Conservation (phyloP, 2,329 filamentous ascomycete genomes). For the Calonectria naviculata region DNA sequence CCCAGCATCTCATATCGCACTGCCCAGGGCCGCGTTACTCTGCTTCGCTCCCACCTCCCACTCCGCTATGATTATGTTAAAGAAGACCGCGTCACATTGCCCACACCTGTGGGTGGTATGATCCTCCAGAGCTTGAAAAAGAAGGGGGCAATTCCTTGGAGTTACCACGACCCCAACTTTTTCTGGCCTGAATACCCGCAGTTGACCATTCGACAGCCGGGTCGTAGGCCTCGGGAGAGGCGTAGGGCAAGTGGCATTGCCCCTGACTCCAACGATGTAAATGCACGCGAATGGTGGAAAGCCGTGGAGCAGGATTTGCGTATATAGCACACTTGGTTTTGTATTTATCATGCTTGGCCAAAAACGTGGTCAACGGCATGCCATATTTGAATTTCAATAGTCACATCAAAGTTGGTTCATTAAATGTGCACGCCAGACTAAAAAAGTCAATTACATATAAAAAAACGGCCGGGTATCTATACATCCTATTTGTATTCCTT, state of each 20-base stretch:
- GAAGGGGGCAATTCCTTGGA: constrained; percentile 19
- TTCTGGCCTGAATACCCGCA: constrained; percentile 35
- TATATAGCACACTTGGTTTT: constrained; percentile 29
- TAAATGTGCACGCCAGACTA: not conserved
- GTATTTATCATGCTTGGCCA: constrained; percentile 5
- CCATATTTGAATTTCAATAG: not conserved
- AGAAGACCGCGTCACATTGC: constrained; percentile 39
- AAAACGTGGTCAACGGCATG: not conserved
- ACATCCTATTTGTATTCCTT: constrained; percentile 10
- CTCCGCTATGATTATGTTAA: constrained; percentile 35
- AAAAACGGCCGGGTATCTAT: constrained; percentile 17
- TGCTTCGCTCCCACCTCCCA: constrained; percentile 36
- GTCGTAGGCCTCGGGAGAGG: constrained; percentile 37
- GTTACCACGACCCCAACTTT: constrained; percentile 29
- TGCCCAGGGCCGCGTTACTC: constrained; percentile 42
- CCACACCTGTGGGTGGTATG: constrained; percentile 11
- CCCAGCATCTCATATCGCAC: constrained; percentile 46
- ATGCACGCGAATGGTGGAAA: constrained; percentile 42
- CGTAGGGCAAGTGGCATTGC: constrained; percentile 27
- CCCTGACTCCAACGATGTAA: constrained; percentile 31
- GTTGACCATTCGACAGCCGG: constrained; percentile 40
- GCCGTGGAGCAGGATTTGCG: constrained; percentile 44
- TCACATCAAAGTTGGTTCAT: not conserved
- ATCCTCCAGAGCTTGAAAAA: not conserved
- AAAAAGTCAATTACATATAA: not conserved